These are phyloP conservation scores for Zasmidium angulare DNA, from an alignment of 2,329 filamentous ascomycete species.

Conservation along the genomic window DNA sequence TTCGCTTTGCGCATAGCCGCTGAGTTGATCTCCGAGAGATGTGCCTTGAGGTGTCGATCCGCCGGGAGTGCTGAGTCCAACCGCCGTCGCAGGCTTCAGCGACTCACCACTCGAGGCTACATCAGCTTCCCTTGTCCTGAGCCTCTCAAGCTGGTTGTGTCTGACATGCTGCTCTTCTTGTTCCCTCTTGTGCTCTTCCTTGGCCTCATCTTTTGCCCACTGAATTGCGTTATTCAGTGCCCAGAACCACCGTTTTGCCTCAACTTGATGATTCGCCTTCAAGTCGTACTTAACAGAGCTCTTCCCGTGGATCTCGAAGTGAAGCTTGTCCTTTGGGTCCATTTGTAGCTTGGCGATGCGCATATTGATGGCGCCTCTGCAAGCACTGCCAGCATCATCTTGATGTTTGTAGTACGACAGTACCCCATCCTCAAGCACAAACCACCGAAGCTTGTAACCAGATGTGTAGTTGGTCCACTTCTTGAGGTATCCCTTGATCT, in stretches of 20 bases:
- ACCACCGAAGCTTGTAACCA: constrained; percentile 96
- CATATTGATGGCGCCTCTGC: constrained; percentile 98
- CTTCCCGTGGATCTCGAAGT: constrained; percentile 96
- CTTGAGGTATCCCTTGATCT: constrained; percentile 98
- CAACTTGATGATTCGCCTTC: constrained; percentile 96
- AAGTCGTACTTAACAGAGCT: constrained; percentile 98
- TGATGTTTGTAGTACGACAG: constrained; percentile 99
- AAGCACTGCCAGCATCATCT: constrained; percentile 93
- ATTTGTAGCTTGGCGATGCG: constrained; percentile 91
- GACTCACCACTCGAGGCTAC: constrained; percentile 20
- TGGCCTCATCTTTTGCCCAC: constrained; percentile 95
- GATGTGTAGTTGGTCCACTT: constrained; percentile 99
- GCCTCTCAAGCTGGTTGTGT: constrained; percentile 65
- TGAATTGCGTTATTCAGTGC: constrained; percentile 98
- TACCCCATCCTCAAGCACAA: constrained; percentile 95
- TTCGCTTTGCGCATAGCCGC: constrained; percentile 58
- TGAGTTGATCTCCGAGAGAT: constrained; percentile 54
- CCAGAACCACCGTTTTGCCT: constrained; percentile 99
- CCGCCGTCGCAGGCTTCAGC: constrained; percentile 42
- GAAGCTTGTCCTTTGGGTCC: constrained; percentile 95
- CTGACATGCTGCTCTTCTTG: constrained; percentile 77
- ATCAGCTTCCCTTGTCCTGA: constrained; percentile 35
- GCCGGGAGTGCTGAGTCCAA: constrained; percentile 26
- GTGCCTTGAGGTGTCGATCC: constrained; percentile 44
- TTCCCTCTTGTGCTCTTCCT: constrained; percentile 78